Base-by-base conservation (phyloP, 495 filamentous ascomycete genomes). In the Xylaria grammica region DNA sequence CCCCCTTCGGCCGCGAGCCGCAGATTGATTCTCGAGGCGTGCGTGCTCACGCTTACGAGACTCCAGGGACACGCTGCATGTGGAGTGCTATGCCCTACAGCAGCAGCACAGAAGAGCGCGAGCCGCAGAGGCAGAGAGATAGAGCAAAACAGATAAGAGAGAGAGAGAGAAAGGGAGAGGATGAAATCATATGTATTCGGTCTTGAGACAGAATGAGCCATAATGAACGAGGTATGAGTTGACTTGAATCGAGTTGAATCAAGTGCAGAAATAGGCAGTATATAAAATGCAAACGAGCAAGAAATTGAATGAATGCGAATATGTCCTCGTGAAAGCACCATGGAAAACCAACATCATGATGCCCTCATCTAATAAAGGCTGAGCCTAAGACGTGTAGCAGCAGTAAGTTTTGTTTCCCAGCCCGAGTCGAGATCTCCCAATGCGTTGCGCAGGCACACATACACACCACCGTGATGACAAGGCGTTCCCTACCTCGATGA, bases 401-500 rank as follows among this genome's bases (percentile, higher is more conserved):
- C 42, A 2, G 50, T 63, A 13, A 63, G 60, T 45, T 6, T 42
- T 17, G n/a, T n/a, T 26, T 52, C 40, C 17, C 42, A 44, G 36
- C 44, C 44, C 29, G 22, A 60, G 3, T 40, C 24, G 13, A 45
- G 10, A 54, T 62, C 5, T 34, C 49, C 15, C 40, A 10, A 55
- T n/a, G 26, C n/a, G 13, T 38, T 7, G 15, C 24, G 20, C 24
- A 8, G 15, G 7, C 19, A 45, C 30, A 40, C 32, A 13, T 8
- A n/a, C 36, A 63, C 34, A 30, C 66, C 34, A 45, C 64, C 48
- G 71, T 74, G 77, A 78, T 77, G 75, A 75, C 68, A 67, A 68
- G 29, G 42, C 69, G 75, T 75, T 78, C 73, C 74, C 75, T 78
- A 68, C 62, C 46, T 68, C 69, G 65, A 74, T 34, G 64, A 57